Percentiles rank a stretch among this genome's conserved stretches.
These are phyloP conservation scores for Fagus sylvatica DNA, from an alignment of 306 rosid genomes.

Conservation along the genomic window DNA sequence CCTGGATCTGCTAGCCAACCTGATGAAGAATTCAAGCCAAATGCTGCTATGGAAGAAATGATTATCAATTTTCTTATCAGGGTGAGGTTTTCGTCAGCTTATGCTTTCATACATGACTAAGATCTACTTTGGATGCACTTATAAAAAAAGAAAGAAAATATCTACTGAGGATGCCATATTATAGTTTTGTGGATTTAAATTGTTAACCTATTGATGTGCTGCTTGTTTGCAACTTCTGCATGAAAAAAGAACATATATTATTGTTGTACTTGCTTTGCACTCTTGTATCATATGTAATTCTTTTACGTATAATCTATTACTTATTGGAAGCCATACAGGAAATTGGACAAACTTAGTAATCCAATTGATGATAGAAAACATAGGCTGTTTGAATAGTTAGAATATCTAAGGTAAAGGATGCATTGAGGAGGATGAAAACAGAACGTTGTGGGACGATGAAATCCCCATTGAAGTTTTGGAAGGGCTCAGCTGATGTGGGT, in stretches of 20 bases:
- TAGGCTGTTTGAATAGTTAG: too few species aligned
- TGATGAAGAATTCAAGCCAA: constrained; percentile 98
- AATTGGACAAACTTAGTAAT: too few species aligned
- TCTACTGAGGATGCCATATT: too few species aligned
- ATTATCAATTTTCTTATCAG: constrained; percentile 93
- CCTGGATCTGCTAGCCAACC: constrained; percentile 94
- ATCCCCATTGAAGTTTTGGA: too few species aligned
- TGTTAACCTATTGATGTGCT: neutral
- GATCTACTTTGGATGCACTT: constrained; percentile 17
- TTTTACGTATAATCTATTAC: neutral
- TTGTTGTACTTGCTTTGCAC: neutral
- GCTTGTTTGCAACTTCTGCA: neutral
- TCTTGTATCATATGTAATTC: neutral
- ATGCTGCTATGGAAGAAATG: constrained; percentile 99
- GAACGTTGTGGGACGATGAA: too few species aligned
- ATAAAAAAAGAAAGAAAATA: too few species aligned
- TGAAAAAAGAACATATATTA: too few species aligned
- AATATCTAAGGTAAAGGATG: too few species aligned
- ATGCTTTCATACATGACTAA: constrained; percentile 17
- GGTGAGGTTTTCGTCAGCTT: constrained; percentile 56
- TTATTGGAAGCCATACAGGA: too few species aligned
- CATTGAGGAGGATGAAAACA: too few species aligned
- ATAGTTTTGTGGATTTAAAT: neutral
- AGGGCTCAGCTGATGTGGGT: too few species aligned
- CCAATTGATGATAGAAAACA: too few species aligned